Conservation (phyloP, 176 grass and related monocot genomes). For the Lolium perenne region DNA sequence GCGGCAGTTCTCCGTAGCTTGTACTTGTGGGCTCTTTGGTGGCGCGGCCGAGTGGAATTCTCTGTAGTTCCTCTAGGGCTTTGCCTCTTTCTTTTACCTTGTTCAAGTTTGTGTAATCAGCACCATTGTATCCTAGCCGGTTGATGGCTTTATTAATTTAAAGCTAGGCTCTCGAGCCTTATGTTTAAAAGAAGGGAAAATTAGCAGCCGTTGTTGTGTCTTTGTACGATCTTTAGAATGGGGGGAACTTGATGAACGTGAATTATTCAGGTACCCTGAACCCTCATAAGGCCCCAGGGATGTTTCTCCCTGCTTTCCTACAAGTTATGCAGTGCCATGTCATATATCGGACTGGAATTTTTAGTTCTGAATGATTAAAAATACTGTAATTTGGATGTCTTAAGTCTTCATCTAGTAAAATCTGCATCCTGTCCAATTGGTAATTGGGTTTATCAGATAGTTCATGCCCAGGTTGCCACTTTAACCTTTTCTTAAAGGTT, state of each 20-base stretch:
- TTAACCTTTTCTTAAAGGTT: background rate
- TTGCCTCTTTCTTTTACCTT: too few species aligned
- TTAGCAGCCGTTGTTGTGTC: background rate
- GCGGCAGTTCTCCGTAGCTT: too few species aligned
- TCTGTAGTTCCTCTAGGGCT: too few species aligned
- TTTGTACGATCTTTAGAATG: background rate
- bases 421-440: background rate
- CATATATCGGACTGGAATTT: background rate
- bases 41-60: too few species aligned
- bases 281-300: background rate
- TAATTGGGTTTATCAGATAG: background rate
- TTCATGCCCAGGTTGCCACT: background rate
- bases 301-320: background rate
- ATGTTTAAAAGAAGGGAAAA: background rate
- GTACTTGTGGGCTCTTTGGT: too few species aligned
- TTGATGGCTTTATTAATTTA: too few species aligned
- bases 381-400: background rate
- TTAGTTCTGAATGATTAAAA: background rate
- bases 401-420: background rate
- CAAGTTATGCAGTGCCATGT: background rate
- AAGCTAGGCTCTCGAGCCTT: too few species aligned
- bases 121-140: too few species aligned
- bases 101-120: too few species aligned
- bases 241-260: background rate
- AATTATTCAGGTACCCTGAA: background rate